These are phyloP conservation scores for Microcyclospora pomicola DNA, from an alignment of 2,329 filamentous ascomycete genomes.

Conservation along the genomic window DNA sequence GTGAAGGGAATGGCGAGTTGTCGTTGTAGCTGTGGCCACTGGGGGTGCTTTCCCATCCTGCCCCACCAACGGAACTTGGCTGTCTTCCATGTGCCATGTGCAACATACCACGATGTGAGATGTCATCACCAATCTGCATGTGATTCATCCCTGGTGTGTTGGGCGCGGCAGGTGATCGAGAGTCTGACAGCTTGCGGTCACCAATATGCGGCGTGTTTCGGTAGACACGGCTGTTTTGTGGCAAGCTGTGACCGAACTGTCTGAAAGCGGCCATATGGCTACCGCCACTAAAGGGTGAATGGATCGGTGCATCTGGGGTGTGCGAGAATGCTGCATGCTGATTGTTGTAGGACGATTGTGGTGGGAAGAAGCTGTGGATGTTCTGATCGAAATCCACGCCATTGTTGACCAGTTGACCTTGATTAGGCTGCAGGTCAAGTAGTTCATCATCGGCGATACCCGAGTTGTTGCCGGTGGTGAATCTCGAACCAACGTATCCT, in stretches of 20 bases:
- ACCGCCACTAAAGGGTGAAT: slow-evolving; percentile 68
- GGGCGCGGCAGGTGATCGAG: slow-evolving; percentile 68
- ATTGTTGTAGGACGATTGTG: slow-evolving; percentile 41
- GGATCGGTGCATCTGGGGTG: slow-evolving; percentile 82
- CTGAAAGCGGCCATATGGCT: slow-evolving; percentile 70
- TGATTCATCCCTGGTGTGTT: slow-evolving; percentile 67
- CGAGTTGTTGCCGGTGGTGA: slow-evolving; percentile 57
- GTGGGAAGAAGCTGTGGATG: slow-evolving; percentile 35
- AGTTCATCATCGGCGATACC: slow-evolving; percentile 81
- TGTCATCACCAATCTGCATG: slow-evolving; percentile 53
- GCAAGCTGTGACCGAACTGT: slow-evolving; percentile 19
- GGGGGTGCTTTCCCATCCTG: slow-evolving; percentile 76
- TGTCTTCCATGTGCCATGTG: slow-evolving; percentile 42
- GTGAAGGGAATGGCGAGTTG: slow-evolving; percentile 83
- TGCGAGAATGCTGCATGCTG: slow-evolving; percentile 69
- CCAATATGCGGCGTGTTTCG: slow-evolving; percentile 24
- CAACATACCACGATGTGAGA: slow-evolving; percentile 19
- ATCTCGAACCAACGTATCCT: slow-evolving; percentile 50
- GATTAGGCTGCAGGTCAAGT: slow-evolving; percentile 48
- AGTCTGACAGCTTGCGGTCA: slow-evolving; percentile 53
- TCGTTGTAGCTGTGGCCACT: slow-evolving; percentile 59
- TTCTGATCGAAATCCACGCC: slow-evolving; percentile 30
- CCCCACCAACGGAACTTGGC: slow-evolving; percentile 34
- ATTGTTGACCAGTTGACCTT: slow-evolving; percentile 18
- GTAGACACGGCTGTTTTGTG: slow-evolving; percentile 15